Evolutionary conservation across 306 rosid species (phyloP).

Genomic region (Boehmeria nivea): DNA sequence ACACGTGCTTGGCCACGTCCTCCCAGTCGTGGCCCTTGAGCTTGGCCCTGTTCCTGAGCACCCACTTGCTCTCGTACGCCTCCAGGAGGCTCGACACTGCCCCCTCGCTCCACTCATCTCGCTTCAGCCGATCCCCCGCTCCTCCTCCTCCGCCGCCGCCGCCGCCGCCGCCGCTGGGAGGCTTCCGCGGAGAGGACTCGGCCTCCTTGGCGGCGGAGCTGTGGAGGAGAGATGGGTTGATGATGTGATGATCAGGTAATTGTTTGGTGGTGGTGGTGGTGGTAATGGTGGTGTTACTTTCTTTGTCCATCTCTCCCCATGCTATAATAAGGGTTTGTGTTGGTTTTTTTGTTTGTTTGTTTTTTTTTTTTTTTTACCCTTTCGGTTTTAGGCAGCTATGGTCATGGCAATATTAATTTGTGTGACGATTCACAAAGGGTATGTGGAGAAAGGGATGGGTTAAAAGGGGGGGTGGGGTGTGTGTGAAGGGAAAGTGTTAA

Average conservation of each 20-base stretch:
- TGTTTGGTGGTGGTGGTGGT: conserved; percentile 15
- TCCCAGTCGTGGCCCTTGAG: conserved; percentile 98
- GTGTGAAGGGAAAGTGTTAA: too few relatives aligned
- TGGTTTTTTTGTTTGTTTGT: too few relatives aligned
- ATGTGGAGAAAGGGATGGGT: too few relatives aligned
- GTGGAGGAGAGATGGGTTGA: conserved; percentile 44
- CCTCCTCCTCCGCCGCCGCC: too few relatives aligned
- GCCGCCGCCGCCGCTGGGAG: conserved; percentile 6
- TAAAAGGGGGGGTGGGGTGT: too few relatives aligned
- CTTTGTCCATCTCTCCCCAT: conserved; percentile 58
- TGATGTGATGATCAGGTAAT: too few relatives aligned
- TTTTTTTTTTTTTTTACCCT: too few relatives aligned
- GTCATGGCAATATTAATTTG: too few relatives aligned
- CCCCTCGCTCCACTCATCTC: conserved; percentile 99
- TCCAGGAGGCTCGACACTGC: conserved; percentile 84
- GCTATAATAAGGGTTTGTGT: too few relatives aligned
- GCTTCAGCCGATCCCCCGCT: conserved; percentile 54
- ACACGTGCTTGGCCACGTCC: conserved; percentile 68
- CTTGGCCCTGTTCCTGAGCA: conserved; percentile 79
- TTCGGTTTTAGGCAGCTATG: too few relatives aligned
- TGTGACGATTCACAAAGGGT: too few relatives aligned
- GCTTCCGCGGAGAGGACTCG: conserved; percentile 40
- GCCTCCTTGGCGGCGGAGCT: background rate
- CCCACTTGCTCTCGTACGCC: conserved; percentile 83
- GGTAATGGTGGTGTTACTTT: conserved; percentile 19